Percentiles rank a stretch among this genome's conserved stretches.
phyloP scores from a whole-genome alignment of 768 basidiomycete genomes.

The Rhizopogon vesiculosus region DNA sequence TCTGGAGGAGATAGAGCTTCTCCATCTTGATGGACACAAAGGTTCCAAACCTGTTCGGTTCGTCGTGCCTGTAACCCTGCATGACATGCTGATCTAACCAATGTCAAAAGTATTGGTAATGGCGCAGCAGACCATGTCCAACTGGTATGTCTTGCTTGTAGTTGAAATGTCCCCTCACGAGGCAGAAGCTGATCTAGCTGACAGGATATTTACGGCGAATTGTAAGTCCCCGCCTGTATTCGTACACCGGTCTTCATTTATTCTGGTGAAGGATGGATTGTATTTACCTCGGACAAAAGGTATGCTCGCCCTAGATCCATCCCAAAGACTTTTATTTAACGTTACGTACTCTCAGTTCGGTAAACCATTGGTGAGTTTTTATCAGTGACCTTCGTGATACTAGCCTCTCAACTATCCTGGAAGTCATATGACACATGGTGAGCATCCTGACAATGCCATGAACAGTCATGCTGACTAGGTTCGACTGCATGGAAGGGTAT shows the following conservation, averaged over 20 bases:
- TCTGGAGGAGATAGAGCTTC: conserved; percentile 77
- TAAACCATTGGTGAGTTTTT: conserved; percentile 58
- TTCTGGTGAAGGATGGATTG: conserved; percentile 71
- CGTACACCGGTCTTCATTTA: not conserved
- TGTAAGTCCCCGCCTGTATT: conserved; percentile 37
- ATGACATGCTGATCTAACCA: conserved; percentile 1
- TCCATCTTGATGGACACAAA: conserved; percentile 86
- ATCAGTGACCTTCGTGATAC: not conserved
- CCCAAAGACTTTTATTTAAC: not conserved
- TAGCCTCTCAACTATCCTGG: not conserved
- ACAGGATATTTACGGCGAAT: conserved; percentile 95
- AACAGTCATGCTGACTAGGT: conserved; percentile 3
- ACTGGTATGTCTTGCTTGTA: conserved; percentile 41
- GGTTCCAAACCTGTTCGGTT: conserved; percentile 77
- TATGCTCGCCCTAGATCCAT: conserved; percentile 18
- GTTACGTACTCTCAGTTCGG: conserved; percentile 47
- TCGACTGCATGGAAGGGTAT: conserved; percentile 40
- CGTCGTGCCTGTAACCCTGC: conserved; percentile 2
- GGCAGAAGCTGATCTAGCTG: not conserved
- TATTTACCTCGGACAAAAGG: conserved; percentile 95
- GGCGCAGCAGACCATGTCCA: conserved; percentile 94
- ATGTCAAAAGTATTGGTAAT: conserved; percentile 69
- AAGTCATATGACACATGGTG: conserved; percentile 61
- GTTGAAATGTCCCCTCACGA: too few species aligned
- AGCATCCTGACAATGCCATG: conserved; percentile 5